phyloP scores from a whole-genome alignment of 192 early-diverging fungal genomes.

The Funneliformis mosseae region DNA sequence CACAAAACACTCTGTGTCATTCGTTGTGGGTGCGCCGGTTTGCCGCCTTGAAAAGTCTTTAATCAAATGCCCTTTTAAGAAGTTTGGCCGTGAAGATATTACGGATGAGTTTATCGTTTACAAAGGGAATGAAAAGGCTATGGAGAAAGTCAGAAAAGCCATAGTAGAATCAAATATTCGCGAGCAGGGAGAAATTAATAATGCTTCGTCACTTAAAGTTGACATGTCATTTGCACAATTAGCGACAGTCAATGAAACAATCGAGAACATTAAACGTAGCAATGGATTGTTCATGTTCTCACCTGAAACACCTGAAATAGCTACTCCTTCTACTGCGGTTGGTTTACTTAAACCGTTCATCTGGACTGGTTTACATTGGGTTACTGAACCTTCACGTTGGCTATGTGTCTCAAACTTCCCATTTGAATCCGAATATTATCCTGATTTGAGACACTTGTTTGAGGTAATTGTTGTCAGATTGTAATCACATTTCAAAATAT shows the following conservation, averaged over 20 bases:
- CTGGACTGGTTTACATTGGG: neutral
- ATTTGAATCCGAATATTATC: neutral
- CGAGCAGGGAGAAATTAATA: neutral
- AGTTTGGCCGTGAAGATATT: neutral
- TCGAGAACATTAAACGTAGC: neutral
- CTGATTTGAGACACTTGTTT: neutral
- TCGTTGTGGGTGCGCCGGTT: neutral
- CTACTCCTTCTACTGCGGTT: no score
- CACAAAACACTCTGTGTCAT: neutral
- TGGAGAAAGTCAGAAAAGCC: neutral
- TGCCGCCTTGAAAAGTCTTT: neutral
- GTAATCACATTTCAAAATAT: no score
- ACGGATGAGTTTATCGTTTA: neutral
- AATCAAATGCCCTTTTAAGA: neutral
- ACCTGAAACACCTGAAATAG: neutral
- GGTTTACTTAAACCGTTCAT: neutral
- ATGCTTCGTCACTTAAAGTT: neutral
- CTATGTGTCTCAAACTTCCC: conserved; percentile 17
- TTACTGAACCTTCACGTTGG: conserved; percentile 13
- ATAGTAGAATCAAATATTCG: neutral
- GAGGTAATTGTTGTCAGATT: neutral
- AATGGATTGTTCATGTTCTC: neutral
- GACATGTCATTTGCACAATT: neutral
- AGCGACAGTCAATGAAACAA: neutral
- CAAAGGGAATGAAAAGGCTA: neutral